Base-by-base conservation (phyloP, 495 filamentous ascomycete genomes). In the Neohortaea acidophila region DNA sequence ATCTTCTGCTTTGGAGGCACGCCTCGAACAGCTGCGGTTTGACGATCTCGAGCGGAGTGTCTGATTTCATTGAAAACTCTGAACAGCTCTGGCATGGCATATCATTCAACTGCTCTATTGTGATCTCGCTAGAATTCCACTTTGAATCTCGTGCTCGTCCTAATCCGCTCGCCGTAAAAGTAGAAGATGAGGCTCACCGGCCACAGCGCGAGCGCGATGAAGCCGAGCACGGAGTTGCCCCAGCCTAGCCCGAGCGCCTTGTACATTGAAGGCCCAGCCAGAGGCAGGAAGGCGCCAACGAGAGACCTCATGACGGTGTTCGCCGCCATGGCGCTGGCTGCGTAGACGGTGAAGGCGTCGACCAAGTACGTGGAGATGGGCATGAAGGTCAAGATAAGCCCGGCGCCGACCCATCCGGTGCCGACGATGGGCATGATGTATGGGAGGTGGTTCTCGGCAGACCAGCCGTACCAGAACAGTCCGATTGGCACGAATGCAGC, bases 381-480 rank as follows among this genome's bases (percentile, higher is more conserved):
- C 18, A 43, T 36, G 8, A 43, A 21, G 2, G 24, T 41, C 25
- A 29, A 14, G 21, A 41, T 14, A 33, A 48, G 24, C 0, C 52
- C 55, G 21, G 58, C 41, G 7, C 58, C 58, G 26, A 60, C 34
- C 21, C 42, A 22, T 6, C 33, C 11, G 9, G 47, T 47, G 6
- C 39, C 48, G 22, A 51, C 20, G 20, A 48, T 28, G 1, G 56
- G 54, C 7, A 56, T 50, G 17, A 54, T 54, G 40, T 46, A 61
- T 18, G 57, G 56, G 3, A 43, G 32, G 14, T 53, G 28, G 1
- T 47, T 39, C 37, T 61, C 37, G 3, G 49, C 48, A 3, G 46
- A 24, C 77, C 77, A 84, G 21, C 73, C 77, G 55, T 81, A 85
- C 42, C 72, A 65, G 43, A 85, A 70, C 3, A 85, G 52, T 0